Conservation (phyloP, 495 filamentous ascomycete species). For the Penicillium silybi region DNA sequence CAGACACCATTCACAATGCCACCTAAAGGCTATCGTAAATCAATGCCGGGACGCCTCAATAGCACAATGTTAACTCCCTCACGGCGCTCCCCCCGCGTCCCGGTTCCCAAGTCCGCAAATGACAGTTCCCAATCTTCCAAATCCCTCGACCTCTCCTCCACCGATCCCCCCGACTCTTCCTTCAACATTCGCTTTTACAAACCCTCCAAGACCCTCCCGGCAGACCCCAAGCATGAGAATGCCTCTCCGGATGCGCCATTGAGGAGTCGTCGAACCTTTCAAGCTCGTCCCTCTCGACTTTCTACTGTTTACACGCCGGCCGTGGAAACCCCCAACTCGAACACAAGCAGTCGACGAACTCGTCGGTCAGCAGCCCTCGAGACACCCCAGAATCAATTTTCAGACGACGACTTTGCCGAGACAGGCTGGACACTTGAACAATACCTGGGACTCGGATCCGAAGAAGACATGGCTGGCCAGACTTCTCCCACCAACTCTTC, state of each 20-base stretch:
- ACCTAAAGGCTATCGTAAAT: slow-evolving; percentile 21
- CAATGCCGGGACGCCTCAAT: slow-evolving; percentile 16
- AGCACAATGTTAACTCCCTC: slow-evolving; percentile 16
- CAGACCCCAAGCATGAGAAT: not conserved
- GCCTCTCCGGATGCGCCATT: slow-evolving; percentile 9
- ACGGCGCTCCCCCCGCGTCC: slow-evolving; percentile 20
- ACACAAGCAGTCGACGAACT: slow-evolving; percentile 13
- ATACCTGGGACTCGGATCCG: slow-evolving; percentile 21
- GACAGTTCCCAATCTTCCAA: slow-evolving; percentile 2
- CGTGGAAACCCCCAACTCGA: slow-evolving; percentile 12
- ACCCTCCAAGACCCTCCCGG: not conserved
- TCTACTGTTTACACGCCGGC: slow-evolving; percentile 24
- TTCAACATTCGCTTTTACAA: slow-evolving; percentile 16
- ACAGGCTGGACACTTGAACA: slow-evolving; percentile 15
- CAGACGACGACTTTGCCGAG: slow-evolving; percentile 15
- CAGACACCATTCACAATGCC: slow-evolving; percentile 21
- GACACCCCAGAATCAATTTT: slow-evolving; percentile 6
- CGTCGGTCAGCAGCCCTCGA: slow-evolving; percentile 12
- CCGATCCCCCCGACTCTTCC: slow-evolving; percentile 7
- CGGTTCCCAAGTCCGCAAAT: slow-evolving; percentile 4
- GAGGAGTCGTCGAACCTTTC: slow-evolving; percentile 15
- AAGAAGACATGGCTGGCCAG: slow-evolving; percentile 25
- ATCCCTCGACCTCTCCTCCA: slow-evolving; percentile 5
- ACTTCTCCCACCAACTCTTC: slow-evolving; percentile 26
- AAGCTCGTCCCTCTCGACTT: slow-evolving; percentile 22